A percentile compares a stretch with the other conserved stretches of the same genome.
Conservation (phyloP, 768 basidiomycete species). For the Auricularia heimuer region DNA sequence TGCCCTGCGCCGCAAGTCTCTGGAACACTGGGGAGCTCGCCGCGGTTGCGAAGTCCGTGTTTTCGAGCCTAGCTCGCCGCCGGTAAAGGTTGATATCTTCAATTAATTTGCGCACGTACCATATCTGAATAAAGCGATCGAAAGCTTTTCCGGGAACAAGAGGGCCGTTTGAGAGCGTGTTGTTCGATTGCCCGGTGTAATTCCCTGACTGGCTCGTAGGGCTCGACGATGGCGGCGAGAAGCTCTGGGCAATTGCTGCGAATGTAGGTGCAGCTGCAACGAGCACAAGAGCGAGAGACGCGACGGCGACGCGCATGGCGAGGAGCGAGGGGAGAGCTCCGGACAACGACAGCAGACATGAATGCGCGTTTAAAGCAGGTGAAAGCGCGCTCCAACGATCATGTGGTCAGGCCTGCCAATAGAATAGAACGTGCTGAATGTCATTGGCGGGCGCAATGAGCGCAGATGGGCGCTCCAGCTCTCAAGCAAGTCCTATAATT, state of each 20-base stretch:
- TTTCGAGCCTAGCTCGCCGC: constrained; percentile 44
- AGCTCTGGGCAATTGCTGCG: constrained; percentile 15
- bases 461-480: background rate
- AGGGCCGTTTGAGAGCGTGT: constrained; percentile 30
- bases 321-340: background rate
- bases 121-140: constrained; percentile 34
- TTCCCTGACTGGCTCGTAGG: constrained; percentile 21
- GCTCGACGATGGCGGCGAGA: constrained; percentile 20
- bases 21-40: constrained; percentile 19
- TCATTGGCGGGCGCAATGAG: background rate
- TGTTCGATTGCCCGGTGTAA: constrained; percentile 34
- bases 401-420: background rate
- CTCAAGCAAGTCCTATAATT: too few species aligned
- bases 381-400: too few species aligned
- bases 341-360: background rate
- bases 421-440: background rate
- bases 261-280: constrained; percentile 3
- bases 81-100: background rate
- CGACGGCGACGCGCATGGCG: constrained; percentile 2
- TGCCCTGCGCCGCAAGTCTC: constrained; percentile 38
- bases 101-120: background rate
- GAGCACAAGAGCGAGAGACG: background rate
- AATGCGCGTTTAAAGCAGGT: too few species aligned
- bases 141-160: constrained; percentile 34
- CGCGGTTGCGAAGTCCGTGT: constrained; percentile 40